A percentile compares a stretch with the other conserved stretches of the same genome.
Evolutionary conservation across 148 eudicot species (phyloP).

Genomic region (Arbutus unedo): DNA sequence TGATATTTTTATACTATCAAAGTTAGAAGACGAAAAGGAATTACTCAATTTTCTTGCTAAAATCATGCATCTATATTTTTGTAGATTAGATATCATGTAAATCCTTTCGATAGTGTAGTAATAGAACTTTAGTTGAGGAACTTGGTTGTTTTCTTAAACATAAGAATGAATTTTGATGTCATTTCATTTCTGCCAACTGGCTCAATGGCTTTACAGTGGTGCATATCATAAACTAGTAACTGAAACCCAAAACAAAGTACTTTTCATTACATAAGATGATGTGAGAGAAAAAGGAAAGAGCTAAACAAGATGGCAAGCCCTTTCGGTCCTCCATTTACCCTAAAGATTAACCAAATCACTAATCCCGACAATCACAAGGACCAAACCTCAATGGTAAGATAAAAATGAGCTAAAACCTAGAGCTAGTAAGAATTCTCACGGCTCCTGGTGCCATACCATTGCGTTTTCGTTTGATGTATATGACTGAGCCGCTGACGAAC

Average conservation of each 20-base stretch:
- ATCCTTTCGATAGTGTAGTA: too few species aligned
- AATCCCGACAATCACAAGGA: background rate
- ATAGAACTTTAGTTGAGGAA: background rate
- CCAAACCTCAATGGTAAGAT: background rate
- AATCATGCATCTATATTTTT: too few species aligned
- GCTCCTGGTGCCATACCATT: conserved; percentile 21
- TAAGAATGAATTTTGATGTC: background rate
- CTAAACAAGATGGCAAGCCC: background rate
- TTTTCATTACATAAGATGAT: background rate
- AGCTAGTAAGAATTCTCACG: conserved; percentile 33
- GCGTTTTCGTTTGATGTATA: conserved; percentile 38
- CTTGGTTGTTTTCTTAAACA: background rate
- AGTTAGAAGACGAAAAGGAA: too few species aligned
- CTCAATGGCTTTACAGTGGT: background rate
- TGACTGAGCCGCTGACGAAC: conserved; percentile 34
- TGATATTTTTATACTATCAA: too few species aligned
- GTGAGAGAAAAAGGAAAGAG: background rate
- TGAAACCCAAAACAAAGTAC: background rate
- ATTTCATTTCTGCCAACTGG: background rate
- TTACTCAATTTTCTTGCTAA: too few species aligned
- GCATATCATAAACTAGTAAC: background rate
- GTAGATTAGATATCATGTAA: too few species aligned
- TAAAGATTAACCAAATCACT: background rate
- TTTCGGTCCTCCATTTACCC: background rate
- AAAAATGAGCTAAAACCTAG: conserved; percentile 30